Evolutionary conservation across 169 alveolate genomes (phyloP).

Genomic region (Eimeria zaria): DNA sequence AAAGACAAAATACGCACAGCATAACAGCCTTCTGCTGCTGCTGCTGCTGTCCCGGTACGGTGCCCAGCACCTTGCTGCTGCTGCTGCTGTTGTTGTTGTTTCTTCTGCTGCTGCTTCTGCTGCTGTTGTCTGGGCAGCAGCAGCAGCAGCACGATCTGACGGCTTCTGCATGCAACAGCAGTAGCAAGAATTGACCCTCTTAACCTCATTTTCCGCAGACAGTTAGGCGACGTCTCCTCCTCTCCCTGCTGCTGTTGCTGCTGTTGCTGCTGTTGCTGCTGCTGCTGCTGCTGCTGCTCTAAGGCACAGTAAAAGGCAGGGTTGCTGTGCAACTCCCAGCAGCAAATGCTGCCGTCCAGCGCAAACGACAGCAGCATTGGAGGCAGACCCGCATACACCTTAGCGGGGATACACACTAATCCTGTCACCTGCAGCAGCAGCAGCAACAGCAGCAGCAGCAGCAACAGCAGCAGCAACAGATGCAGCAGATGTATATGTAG

Average conservation of each 20-base stretch:
- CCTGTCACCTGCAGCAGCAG: constrained; percentile 65
- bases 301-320: not conserved
- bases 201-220: constrained; percentile 1
- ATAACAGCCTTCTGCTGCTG: constrained; percentile 30
- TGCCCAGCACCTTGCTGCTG: not conserved
- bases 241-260: constrained; percentile 11
- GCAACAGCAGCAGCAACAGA: constrained; percentile 30
- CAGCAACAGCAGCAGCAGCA: constrained; percentile 58
- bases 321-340: constrained; percentile 64
- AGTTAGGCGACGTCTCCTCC: constrained; percentile 45
- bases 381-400: constrained; percentile 43
- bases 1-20: constrained; percentile 18
- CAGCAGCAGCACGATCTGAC: constrained; percentile 48
- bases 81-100: constrained; percentile 19
- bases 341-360: constrained; percentile 12
- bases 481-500: too few relatives aligned
- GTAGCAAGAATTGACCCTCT: constrained; percentile 1
- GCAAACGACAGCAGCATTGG: constrained; percentile 60
- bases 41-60: not conserved
- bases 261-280: constrained; percentile 72
- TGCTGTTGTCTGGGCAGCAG: constrained; percentile 54
- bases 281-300: constrained; percentile 72
- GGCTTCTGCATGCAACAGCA: constrained; percentile 32
- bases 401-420: constrained; percentile 26
- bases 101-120: constrained; percentile 15